These are phyloP conservation scores for Lactifluus piperatus DNA, from an alignment of 768 basidiomycete genomes.

Conservation along the genomic window DNA sequence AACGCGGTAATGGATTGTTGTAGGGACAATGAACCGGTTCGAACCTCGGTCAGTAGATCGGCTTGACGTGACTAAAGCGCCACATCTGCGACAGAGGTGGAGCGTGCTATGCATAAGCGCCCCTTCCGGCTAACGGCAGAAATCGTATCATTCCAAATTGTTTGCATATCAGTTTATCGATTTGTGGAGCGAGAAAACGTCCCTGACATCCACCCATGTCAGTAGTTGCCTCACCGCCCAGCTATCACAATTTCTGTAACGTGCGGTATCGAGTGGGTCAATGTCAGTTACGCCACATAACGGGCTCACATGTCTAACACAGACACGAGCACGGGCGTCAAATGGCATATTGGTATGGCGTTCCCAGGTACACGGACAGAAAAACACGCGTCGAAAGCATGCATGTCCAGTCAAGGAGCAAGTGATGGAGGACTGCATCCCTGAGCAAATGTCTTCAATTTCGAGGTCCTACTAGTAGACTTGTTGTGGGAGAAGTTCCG, in stretches of 20 bases:
- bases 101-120: background rate
- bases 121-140: conserved; percentile 2
- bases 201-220: background rate
- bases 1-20: background rate
- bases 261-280: background rate
- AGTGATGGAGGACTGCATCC: background rate
- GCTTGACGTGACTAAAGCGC: background rate
- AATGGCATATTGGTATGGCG: background rate
- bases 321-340: background rate
- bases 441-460: background rate
- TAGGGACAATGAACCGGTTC: conserved; percentile 1
- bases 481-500: background rate
- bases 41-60: background rate
- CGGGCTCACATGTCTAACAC: background rate
- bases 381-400: too few relatives aligned
- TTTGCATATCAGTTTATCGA: background rate
- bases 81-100: background rate
- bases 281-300: background rate
- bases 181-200: background rate
- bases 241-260: background rate
- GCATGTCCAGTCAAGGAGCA: background rate
- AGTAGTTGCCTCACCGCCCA: background rate
- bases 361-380: background rate
- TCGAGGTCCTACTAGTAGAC: background rate
- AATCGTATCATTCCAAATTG: background rate